phyloP scores from a whole-genome alignment of 139 green algal genomes.

The Picochlorum costavermella region DNA sequence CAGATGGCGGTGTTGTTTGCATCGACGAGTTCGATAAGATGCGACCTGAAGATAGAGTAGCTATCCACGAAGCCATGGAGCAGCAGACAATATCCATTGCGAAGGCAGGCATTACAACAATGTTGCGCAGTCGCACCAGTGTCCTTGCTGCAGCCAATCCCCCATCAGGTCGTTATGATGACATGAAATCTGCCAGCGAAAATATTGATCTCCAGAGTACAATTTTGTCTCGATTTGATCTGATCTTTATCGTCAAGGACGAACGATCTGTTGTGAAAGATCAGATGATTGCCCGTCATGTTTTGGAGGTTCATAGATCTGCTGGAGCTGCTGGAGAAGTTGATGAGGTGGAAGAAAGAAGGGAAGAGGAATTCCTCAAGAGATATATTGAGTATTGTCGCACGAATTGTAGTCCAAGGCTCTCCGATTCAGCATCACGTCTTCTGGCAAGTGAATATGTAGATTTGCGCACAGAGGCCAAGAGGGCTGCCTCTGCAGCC shows the following conservation, averaged over 20 bases:
- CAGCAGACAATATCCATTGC: slow-evolving; percentile 99
- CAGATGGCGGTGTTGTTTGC: slow-evolving; percentile 94
- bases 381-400: slow-evolving; percentile 91
- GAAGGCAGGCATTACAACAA: slow-evolving; percentile 98
- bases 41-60: slow-evolving; percentile 90
- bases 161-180: slow-evolving; percentile 81
- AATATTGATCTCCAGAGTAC: slow-evolving; percentile 99
- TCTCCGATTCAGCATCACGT: slow-evolving; percentile 55
- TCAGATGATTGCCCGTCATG: slow-evolving; percentile 64
- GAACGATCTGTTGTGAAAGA: slow-evolving; percentile 57
- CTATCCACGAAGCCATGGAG: slow-evolving; percentile 99
- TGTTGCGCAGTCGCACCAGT: slow-evolving; percentile 85
- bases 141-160: slow-evolving; percentile 97
- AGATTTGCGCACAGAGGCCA: slow-evolving; percentile 69
- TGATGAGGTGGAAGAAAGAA: slow-evolving; percentile 30
- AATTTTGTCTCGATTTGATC: slow-evolving; percentile 97
- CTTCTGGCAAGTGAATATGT: slow-evolving; percentile 80
- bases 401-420: slow-evolving; percentile 57
- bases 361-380: slow-evolving; percentile 73
- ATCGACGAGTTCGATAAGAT: slow-evolving; percentile 99
- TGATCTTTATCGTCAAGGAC: slow-evolving; percentile 99
- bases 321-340: slow-evolving; percentile 20
- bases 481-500: slow-evolving; percentile 15
- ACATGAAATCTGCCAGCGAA: slow-evolving; percentile 78
- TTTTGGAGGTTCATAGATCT: slow-evolving; percentile 59